Conservation (phyloP, 331 rosid genomes). For the Malus hybrid region DNA sequence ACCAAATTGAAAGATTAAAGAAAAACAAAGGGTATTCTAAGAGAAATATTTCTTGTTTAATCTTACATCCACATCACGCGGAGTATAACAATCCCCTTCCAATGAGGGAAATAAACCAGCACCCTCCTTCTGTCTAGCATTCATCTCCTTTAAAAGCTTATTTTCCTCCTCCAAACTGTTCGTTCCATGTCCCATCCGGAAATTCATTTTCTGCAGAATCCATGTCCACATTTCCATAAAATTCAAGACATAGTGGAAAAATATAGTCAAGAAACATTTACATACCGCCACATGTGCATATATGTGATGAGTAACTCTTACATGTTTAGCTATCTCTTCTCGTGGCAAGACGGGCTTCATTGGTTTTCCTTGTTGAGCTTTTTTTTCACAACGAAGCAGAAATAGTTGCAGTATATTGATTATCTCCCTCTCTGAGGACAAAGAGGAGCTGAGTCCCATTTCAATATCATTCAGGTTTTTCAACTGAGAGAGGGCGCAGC, state of each 20-base stretch:
- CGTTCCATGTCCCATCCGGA: constrained; percentile 32
- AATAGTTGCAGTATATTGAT: constrained; percentile 6
- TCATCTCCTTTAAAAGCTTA: constrained; percentile 22
- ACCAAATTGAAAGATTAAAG: not conserved
- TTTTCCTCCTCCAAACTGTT: constrained; percentile 34
- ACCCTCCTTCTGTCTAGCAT: constrained; percentile 16
- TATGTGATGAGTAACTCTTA: not conserved
- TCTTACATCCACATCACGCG: constrained; percentile 6
- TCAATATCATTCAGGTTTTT: not conserved
- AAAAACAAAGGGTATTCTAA: not conserved
- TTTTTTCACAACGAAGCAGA: constrained; percentile 23
- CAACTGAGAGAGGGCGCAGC: not conserved
- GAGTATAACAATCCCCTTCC: not conserved
- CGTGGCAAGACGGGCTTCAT: not conserved
- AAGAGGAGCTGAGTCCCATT: not conserved
- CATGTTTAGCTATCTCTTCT: constrained; percentile 32
- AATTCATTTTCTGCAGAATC: constrained; percentile 25
- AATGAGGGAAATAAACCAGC: constrained; percentile 16
- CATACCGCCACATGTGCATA: too few species aligned
- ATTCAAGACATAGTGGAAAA: not conserved
- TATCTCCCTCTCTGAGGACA: not conserved
- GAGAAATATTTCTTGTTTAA: not conserved
- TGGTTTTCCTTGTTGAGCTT: constrained; percentile 13
- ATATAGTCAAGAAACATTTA: too few species aligned
- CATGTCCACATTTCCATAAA: not conserved